These are phyloP conservation scores for Coffea eugenioides DNA, from an alignment of 257 asterid genomes.

Conservation along the genomic window DNA sequence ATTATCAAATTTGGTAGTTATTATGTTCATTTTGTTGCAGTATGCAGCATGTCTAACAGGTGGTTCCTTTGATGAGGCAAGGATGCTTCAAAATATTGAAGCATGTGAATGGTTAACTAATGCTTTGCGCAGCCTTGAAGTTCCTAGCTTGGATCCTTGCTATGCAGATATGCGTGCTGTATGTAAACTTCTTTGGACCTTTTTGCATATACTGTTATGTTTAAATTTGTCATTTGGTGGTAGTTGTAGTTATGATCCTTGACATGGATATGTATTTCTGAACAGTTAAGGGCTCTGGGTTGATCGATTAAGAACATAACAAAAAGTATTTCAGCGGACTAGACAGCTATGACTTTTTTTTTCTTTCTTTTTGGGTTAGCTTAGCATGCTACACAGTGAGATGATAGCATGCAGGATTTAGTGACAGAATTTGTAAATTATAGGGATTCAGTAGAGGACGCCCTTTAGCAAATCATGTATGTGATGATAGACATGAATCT, in stretches of 20 bases:
- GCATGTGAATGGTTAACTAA: constrained; percentile 93
- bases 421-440: neutral
- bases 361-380: neutral
- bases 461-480: neutral
- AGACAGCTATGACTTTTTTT: neutral
- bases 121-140: constrained; percentile 67
- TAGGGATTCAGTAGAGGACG: neutral
- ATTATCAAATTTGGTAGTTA: neutral
- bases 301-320: neutral
- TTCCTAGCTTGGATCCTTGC: constrained; percentile 69
- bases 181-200: constrained; percentile 34
- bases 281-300: neutral
- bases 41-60: constrained; percentile 59
- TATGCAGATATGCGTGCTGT: constrained; percentile 75
- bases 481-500: neutral
- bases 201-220: constrained; percentile 18
- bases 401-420: neutral
- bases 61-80: constrained; percentile 91
- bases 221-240: neutral
- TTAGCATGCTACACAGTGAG: neutral
- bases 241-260: neutral
- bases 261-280: constrained; percentile 8
- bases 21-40: constrained; percentile 45
- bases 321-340: neutral
- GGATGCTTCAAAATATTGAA: constrained; percentile 86